Conservation (phyloP, 2,329 filamentous ascomycete species). For the Scedosporium boydii region DNA sequence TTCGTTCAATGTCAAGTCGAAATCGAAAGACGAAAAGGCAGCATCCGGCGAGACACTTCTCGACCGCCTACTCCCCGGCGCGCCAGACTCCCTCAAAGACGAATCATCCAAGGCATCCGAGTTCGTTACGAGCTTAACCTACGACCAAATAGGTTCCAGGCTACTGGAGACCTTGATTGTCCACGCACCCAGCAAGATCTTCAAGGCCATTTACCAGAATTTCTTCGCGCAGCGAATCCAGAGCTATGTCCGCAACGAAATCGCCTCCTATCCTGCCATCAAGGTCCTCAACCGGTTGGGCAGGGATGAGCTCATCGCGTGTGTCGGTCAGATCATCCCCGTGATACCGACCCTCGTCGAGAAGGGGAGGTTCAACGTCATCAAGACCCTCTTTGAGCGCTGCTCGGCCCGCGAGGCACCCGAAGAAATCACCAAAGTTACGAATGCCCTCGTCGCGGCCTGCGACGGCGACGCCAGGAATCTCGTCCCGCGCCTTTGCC, state of each 20-base stretch:
- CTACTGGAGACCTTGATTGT: slow-evolving; percentile 80
- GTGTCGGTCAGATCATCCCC: slow-evolving; percentile 61
- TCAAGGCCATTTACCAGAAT: slow-evolving; percentile 76
- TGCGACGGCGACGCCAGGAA: slow-evolving; percentile 37
- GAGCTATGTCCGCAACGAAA: slow-evolving; percentile 77
- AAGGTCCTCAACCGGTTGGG: slow-evolving; percentile 73
- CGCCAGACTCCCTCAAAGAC: slow-evolving; percentile 58
- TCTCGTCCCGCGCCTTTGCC: slow-evolving; percentile 40
- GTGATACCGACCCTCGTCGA: slow-evolving; percentile 65
- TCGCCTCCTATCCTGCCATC: slow-evolving; percentile 80
- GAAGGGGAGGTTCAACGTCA: slow-evolving; percentile 66
- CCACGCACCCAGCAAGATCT: slow-evolving; percentile 74
- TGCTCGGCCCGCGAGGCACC: slow-evolving; percentile 59
- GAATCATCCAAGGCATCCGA: slow-evolving; percentile 60
- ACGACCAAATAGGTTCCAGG: slow-evolving; percentile 83
- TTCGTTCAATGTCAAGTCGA: slow-evolving; percentile 57
- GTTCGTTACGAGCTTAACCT: slow-evolving; percentile 80
- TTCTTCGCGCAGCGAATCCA: slow-evolving; percentile 74
- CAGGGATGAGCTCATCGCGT: slow-evolving; percentile 73
- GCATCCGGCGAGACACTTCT: slow-evolving; percentile 47
- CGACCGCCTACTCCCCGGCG: slow-evolving; percentile 69
- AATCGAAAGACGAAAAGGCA: slow-evolving; percentile 39
- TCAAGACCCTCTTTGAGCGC: slow-evolving; percentile 75
- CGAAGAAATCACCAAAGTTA: slow-evolving; percentile 38
- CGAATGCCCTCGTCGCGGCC: slow-evolving; percentile 36